Conservation (phyloP, 768 basidiomycete species). For the Strobilomyces dryophilus region DNA sequence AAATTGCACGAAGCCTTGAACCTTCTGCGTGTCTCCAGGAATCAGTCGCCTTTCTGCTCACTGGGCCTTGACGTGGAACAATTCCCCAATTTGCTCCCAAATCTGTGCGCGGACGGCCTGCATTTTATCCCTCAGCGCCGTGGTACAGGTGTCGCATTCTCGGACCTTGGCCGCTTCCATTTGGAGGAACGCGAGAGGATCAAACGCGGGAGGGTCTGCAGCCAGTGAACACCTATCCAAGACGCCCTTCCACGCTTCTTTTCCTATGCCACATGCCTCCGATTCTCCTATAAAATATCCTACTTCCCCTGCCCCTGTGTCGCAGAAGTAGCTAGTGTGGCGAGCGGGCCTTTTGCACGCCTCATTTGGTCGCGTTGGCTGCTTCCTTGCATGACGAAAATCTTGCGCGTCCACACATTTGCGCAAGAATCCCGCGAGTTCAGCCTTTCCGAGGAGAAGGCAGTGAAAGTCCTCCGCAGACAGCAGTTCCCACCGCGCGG, state of each 20-base stretch:
- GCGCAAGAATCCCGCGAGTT: neutral
- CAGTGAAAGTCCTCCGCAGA: conserved; percentile 15
- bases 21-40: too few species aligned
- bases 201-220: too few species aligned
- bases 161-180: rapidly evolving
- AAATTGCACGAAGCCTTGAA: too few species aligned
- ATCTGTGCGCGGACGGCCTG: neutral
- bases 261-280: neutral
- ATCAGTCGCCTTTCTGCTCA: neutral
- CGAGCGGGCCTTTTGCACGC: too few species aligned
- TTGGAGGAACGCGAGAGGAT: neutral
- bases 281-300: too few species aligned
- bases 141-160: neutral
- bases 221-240: neutral
- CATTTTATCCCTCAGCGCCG: neutral
- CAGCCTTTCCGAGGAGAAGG: conserved; percentile 14
- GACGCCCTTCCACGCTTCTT: neutral
- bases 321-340: too few species aligned
- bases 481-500: conserved; percentile 25
- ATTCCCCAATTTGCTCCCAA: conserved; percentile 2
- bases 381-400: too few species aligned
- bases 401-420: neutral
- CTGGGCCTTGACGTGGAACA: conserved; percentile 7
- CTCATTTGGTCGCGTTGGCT: too few species aligned
- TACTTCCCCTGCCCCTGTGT: too few species aligned